Conservation (phyloP, 2,329 filamentous ascomycete genomes). For the Pseudogymnoascus sp. region DNA sequence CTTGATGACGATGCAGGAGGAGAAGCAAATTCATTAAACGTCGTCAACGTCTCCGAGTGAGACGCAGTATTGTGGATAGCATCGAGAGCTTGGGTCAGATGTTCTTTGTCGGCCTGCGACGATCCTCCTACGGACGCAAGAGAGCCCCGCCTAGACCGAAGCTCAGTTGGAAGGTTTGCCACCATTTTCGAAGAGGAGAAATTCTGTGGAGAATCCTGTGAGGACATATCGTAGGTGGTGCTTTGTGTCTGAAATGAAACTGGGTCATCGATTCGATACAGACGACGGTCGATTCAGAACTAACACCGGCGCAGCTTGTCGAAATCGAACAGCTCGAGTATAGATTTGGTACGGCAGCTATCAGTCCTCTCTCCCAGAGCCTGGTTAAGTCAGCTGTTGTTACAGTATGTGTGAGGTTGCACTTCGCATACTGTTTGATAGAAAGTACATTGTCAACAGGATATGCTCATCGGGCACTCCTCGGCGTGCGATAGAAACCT, state of each 20-base stretch:
- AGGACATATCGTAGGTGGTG: conserved; percentile 21
- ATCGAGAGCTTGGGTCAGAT: conserved; percentile 69
- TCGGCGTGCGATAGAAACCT: neutral
- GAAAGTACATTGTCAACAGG: neutral
- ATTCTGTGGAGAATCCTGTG: conserved; percentile 21
- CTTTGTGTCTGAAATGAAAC: neutral
- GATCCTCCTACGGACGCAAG: conserved; percentile 39
- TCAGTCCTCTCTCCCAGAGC: neutral
- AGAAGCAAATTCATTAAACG: conserved; percentile 84
- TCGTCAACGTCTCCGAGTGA: conserved; percentile 74
- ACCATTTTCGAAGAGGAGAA: conserved; percentile 15
- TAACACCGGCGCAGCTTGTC: neutral
- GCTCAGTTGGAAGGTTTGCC: conserved; percentile 16
- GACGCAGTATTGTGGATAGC: conserved; percentile 86
- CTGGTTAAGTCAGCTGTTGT: neutral
- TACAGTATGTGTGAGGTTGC: neutral
- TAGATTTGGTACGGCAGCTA: neutral
- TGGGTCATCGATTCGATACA: neutral
- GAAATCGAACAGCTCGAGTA: neutral
- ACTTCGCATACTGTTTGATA: neutral
- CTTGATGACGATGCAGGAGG: conserved; percentile 50
- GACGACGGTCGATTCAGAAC: neutral
- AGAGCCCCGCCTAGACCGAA: conserved; percentile 35
- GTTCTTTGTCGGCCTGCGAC: conserved; percentile 58
- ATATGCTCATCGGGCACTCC: conserved; percentile 2